Evolutionary conservation across 345 rosid species (phyloP).

Genomic region (Murraya paniculata): DNA sequence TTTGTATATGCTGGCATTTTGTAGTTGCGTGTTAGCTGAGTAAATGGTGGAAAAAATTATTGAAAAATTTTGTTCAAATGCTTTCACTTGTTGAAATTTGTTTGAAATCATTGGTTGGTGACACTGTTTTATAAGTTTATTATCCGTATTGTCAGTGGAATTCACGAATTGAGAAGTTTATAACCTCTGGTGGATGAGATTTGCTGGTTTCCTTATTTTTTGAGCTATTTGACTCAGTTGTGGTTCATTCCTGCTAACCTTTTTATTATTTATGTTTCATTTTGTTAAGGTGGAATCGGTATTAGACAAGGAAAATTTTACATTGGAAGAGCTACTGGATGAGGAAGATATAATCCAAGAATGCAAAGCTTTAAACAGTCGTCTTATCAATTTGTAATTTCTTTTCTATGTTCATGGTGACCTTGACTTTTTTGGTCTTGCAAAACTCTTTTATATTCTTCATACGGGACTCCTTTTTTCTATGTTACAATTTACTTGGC

Average conservation of each 20-base stretch:
- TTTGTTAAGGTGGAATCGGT: conserved; percentile 78
- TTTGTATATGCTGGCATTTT: background rate
- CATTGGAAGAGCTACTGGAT: conserved; percentile 95
- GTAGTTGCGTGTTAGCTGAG: background rate
- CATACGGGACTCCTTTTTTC: background rate
- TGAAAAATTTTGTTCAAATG: background rate
- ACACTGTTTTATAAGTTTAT: background rate
- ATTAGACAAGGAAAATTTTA: conserved; percentile 83
- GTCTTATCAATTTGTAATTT: conserved; percentile 88
- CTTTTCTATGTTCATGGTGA: background rate
- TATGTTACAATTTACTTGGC: background rate
- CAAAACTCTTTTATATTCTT: background rate
- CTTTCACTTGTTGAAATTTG: background rate
- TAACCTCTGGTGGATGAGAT: background rate
- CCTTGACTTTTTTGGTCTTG: conserved; percentile 2
- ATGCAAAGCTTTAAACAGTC: conserved; percentile 97
- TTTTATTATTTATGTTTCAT: conserved; percentile 9
- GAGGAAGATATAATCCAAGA: conserved; percentile 99
- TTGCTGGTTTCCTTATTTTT: background rate
- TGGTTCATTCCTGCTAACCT: background rate
- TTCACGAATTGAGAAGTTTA: background rate
- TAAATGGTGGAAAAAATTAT: background rate
- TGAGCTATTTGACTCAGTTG: background rate
- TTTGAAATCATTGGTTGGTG: background rate
- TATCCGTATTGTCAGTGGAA: background rate